Base-by-base conservation (phyloP, 495 filamentous ascomycete genomes). In the Cenococcum geophilum region DNA sequence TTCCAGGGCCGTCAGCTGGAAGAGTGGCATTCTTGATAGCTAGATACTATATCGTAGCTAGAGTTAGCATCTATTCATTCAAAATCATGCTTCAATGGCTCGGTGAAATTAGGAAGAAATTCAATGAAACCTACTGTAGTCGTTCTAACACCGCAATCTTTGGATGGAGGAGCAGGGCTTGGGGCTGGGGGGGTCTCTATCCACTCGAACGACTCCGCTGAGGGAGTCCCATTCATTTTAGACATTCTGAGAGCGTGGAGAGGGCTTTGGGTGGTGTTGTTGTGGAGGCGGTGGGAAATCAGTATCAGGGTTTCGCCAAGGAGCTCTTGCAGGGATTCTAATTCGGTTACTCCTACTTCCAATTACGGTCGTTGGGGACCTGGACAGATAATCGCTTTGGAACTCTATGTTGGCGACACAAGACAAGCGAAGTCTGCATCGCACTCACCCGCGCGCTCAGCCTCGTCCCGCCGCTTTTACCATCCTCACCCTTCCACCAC, bases 1-100 rank as follows among this genome's bases (percentile, higher is more conserved):
- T 78, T 59, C 88, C 85, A 16, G 86, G 71, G 18, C 78, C 86
- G 68, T 95, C 89, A 11, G 89, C 89, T 43, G 89, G 89, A 32
- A 92, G 77, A 45, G 89, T 86, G 27, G 80, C 87, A 80, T 93
- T 93, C 65, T 88, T 81, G 70, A 93, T 92, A 35, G 87, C 74
- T 5, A 87, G 82, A 65, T 80, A 89, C 89, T 93, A 69, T 51
- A 40, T 22, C 36, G 32, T 9, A 47, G 14, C 25, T 12, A 56
- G 43, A 35, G 27, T 60, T 57, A 64, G 52, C 1, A 35, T 55
- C 18, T 22, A 14, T 20, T 21, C 16, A 50, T 53, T 27, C 18
- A 6, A 34, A 18, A 20, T 6, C 58, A 32, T 56, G 20, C 23
- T 11, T 57, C 43, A 47, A 59, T 23, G 47, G 25, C 59, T 48